Percentiles rank a stretch among this genome's conserved stretches.
Evolutionary conservation across 2,329 filamentous ascomycete genomes (phyloP).

Genomic region (Nemania diffusa): DNA sequence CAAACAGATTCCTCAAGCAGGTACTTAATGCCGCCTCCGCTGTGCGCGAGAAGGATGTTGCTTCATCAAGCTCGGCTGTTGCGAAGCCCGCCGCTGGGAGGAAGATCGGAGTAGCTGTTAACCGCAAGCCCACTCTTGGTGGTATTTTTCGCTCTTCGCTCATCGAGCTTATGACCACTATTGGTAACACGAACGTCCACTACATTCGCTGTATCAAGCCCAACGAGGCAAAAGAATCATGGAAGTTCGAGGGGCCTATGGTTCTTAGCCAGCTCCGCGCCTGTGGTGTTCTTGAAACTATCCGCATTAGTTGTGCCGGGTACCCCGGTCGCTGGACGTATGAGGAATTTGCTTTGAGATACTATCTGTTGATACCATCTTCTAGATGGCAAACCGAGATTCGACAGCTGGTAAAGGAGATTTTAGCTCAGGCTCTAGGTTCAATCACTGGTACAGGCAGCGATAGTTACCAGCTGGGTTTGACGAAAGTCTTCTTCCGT

Average conservation of each 20-base stretch:
- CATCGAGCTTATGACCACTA: conserved; percentile 97
- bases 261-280: conserved; percentile 95
- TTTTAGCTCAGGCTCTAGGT: conserved; percentile 87
- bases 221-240: conserved; percentile 94
- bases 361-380: conserved; percentile 97
- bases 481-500: conserved; percentile 99
- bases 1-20: conserved; percentile 84
- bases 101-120: conserved; percentile 90
- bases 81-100: conserved; percentile 83
- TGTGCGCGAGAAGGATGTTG: conserved; percentile 88
- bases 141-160: conserved; percentile 99
- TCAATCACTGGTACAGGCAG: conserved; percentile 76
- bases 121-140: conserved; percentile 95
- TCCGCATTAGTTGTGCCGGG: conserved; percentile 95
- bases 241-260: conserved; percentile 99
- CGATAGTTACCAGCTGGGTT: conserved; percentile 96
- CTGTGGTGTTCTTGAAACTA: conserved; percentile 98
- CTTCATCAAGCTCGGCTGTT: conserved; percentile 71
- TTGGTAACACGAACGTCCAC: conserved; percentile 97
- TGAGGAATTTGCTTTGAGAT: conserved; percentile 95
- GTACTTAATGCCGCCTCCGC: conserved; percentile 87
- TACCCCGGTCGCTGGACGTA: conserved; percentile 99
- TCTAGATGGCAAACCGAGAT: conserved; percentile 93
- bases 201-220: conserved; percentile 99
- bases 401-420: conserved; percentile 90